These are phyloP conservation scores for Spathaspora boniae DNA, from an alignment of 805 yeast genomes.

Conservation along the genomic window DNA sequence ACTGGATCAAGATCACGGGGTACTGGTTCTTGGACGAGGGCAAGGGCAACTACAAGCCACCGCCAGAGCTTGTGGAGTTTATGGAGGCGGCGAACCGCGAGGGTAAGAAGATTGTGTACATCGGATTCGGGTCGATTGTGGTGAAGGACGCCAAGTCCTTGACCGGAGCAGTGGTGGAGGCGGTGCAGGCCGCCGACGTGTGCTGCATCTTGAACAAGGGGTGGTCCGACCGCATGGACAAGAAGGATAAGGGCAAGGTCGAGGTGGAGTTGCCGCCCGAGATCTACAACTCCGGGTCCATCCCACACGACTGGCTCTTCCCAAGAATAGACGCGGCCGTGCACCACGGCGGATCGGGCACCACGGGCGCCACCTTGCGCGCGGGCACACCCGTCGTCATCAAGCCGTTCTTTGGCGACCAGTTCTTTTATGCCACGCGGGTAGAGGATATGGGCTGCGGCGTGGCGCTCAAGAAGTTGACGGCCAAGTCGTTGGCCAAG, in stretches of 20 bases:
- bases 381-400: constrained; percentile 87
- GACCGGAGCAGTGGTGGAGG: constrained; percentile 73
- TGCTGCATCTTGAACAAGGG: constrained; percentile 88
- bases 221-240: constrained; percentile 77
- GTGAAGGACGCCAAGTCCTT: constrained; percentile 77
- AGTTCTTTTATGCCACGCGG: constrained; percentile 83
- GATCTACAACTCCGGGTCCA: constrained; percentile 64
- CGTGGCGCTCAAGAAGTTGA: constrained; percentile 62
- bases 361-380: constrained; percentile 87
- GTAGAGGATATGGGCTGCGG: constrained; percentile 91
- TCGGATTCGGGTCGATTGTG: constrained; percentile 95
- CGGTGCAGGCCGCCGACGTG: constrained; percentile 77
- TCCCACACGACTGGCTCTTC: constrained; percentile 95
- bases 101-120: constrained; percentile 73
- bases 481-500: constrained; percentile 55
- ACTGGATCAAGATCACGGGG: constrained; percentile 94
- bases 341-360: constrained; percentile 97
- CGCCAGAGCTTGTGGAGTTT: constrained; percentile 53
- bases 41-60: constrained; percentile 54
- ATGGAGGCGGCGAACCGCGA: constrained; percentile 57
- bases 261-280: constrained; percentile 58
- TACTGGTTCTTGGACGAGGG: constrained; percentile 89
- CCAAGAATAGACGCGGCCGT: constrained; percentile 89
- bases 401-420: constrained; percentile 96
- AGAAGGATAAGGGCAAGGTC: constrained; percentile 25